These are phyloP conservation scores for Grosmannia penicillata DNA, from an alignment of 2,329 filamentous ascomycete species.

Conservation along the genomic window DNA sequence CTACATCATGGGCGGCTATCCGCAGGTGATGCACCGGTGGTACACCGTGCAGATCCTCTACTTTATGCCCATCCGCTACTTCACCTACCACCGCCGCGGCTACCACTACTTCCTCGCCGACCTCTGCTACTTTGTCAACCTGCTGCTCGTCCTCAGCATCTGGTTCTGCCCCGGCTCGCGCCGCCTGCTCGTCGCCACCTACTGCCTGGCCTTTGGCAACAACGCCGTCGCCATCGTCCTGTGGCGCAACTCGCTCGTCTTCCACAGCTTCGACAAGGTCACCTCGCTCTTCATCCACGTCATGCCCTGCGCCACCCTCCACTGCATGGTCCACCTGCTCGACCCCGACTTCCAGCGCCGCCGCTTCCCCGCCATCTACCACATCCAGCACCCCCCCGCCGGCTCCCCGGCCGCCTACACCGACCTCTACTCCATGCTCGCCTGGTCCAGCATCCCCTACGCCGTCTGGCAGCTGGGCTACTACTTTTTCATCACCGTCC, in stretches of 20 bases:
- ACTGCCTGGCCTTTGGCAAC: conserved; percentile 88
- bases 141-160: conserved; percentile 65
- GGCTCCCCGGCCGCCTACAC: conserved; percentile 70
- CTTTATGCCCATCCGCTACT: conserved; percentile 93
- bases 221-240: conserved; percentile 96
- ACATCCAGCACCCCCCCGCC: conserved; percentile 54
- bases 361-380: conserved; percentile 74
- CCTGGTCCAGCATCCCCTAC: conserved; percentile 90
- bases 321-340: conserved; percentile 80
- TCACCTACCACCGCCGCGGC: conserved; percentile 78
- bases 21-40: conserved; percentile 83
- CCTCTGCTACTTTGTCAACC: conserved; percentile 95
- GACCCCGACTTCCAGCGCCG: conserved; percentile 46
- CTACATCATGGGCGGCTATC: conserved; percentile 76
- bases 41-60: conserved; percentile 78
- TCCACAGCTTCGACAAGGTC: conserved; percentile 97
- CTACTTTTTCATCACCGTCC: conserved; percentile 89
- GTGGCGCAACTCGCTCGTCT: conserved; percentile 98
- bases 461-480: conserved; percentile 84
- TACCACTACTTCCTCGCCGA: conserved; percentile 97
- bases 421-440: conserved; percentile 66
- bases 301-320: conserved; percentile 90
- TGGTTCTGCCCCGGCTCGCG: conserved; percentile 89
- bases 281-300: conserved; percentile 98
- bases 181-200: conserved; percentile 79